Evolutionary conservation across 768 basidiomycete genomes (phyloP), one percentile per base, ranked within the genome.

Genomic region (Termitomyces sp.): DNA sequence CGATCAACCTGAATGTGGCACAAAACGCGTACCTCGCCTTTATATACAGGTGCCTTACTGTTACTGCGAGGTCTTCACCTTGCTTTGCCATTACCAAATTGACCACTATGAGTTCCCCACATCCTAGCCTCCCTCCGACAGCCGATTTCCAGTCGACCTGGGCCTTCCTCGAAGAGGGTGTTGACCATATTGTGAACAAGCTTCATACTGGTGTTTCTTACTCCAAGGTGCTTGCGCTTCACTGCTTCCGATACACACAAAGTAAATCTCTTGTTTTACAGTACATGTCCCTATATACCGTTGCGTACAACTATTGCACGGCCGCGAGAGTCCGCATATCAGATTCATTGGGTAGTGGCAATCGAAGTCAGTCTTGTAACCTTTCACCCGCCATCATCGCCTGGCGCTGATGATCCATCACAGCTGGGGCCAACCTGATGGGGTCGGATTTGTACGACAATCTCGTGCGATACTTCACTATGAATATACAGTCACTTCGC

Each of bases 221-320:
- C 73, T 88, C 89, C 58, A 81, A 81, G 74, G 80, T 79, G 64
- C 43, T 19, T 37, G 35, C 54, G n/a, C 28, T 33, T 4, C 19
- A 37, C 42, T 40, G 40, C 42, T 50, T 40, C 47, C 37, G 46
- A 48, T 37, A 28, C 35, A 9, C 14, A 41, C 41, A 52, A 54
- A 15, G 50, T 42, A 44, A 28, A 54, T 56, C 50, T 45, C 48
- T 50, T 56, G 19, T 57, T 26, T n/a, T 57, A 37, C 62, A 91
- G 79, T 92, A 93, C 69, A 93, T 89, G 91, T 94, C 87, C 64
- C 63, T 86, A 44, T 84, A 98, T 73, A 96, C 94, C 23, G 91
- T 94, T 52, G 90, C 92, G 9, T 98, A 99, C 79, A 98, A 98
- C 76, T 98, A 96, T 70, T 99, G 97, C 68, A 98, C 92, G 28